phyloP scores from a whole-genome alignment of 2,329 filamentous ascomycete species.

The Venturia carpophila region DNA sequence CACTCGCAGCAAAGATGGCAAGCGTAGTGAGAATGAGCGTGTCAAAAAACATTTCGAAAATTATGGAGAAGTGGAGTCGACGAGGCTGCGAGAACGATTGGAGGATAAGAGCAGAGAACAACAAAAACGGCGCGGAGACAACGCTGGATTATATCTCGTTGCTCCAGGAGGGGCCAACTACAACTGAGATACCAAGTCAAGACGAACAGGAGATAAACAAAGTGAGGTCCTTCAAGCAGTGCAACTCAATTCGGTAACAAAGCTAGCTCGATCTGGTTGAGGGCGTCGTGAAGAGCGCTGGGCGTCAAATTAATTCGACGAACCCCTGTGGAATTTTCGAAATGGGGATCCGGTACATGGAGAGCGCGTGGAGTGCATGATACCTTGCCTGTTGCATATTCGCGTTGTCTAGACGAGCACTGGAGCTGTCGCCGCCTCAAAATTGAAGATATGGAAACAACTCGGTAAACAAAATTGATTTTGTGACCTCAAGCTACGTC shows the following conservation, averaged over 20 bases:
- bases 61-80: not conserved
- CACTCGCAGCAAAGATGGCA: not conserved
- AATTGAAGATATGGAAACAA: not conserved
- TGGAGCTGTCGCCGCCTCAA: not conserved
- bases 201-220: not conserved
- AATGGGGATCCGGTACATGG: constrained; percentile 1
- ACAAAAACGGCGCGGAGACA: not conserved
- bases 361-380: constrained; percentile 8
- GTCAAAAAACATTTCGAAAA: constrained; percentile 10
- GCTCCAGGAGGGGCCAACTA: not conserved
- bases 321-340: not conserved
- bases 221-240: not conserved
- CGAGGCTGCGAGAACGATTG: constrained; percentile 4
- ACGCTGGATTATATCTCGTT: not conserved
- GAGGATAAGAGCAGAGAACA: not conserved
- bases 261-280: not conserved
- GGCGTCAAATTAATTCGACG: not conserved
- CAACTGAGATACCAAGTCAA: not conserved
- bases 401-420: not conserved
- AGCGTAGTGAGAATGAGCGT: constrained; percentile 13
- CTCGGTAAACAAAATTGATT: not conserved
- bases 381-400: constrained; percentile 9
- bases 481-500: not conserved
- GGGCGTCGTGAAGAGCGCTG: not conserved
- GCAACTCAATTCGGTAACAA: not conserved